Evolutionary conservation across 2,329 filamentous ascomycete genomes (phyloP).

Genomic region (Blastomyces emzantsi): DNA sequence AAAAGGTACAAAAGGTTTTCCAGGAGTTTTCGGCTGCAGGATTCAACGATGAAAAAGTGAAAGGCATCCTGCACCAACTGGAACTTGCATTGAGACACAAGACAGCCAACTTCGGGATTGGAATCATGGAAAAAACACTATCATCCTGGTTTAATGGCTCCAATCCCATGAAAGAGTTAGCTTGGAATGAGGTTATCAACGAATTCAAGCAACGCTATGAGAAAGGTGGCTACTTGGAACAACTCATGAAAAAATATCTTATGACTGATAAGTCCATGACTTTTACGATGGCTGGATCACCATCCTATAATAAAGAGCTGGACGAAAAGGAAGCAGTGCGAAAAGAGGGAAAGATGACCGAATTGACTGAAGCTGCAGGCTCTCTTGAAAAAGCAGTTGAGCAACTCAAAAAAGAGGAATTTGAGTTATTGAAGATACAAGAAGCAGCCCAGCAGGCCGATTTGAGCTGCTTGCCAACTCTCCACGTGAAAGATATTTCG

Average conservation of each 20-base stretch:
- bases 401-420: slow-evolving; percentile 66
- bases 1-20: slow-evolving; percentile 63
- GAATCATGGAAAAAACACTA: slow-evolving; percentile 77
- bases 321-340: slow-evolving; percentile 67
- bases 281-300: slow-evolving; percentile 88
- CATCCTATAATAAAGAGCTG: slow-evolving; percentile 63
- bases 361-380: slow-evolving; percentile 59
- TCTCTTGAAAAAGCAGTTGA: slow-evolving; percentile 62
- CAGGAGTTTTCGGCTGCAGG: slow-evolving; percentile 61
- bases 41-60: slow-evolving; percentile 83
- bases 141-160: slow-evolving; percentile 93
- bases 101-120: slow-evolving; percentile 89
- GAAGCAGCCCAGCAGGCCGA: slow-evolving; percentile 76
- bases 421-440: slow-evolving; percentile 71
- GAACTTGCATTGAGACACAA: slow-evolving; percentile 94
- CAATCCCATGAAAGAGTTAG: slow-evolving; percentile 81
- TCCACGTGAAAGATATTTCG: slow-evolving; percentile 83
- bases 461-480: slow-evolving; percentile 75
- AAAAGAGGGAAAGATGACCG: slow-evolving; percentile 63
- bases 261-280: slow-evolving; percentile 77
- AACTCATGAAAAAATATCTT: slow-evolving; percentile 79
- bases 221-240: slow-evolving; percentile 71
- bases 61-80: slow-evolving; percentile 86
- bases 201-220: slow-evolving; percentile 71
- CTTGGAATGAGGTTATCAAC: slow-evolving; percentile 82